Evolutionary conservation across 2,329 filamentous ascomycete species (phyloP), one percentile per base, ranked within the genome.

Genomic region (Fusarium sp.): DNA sequence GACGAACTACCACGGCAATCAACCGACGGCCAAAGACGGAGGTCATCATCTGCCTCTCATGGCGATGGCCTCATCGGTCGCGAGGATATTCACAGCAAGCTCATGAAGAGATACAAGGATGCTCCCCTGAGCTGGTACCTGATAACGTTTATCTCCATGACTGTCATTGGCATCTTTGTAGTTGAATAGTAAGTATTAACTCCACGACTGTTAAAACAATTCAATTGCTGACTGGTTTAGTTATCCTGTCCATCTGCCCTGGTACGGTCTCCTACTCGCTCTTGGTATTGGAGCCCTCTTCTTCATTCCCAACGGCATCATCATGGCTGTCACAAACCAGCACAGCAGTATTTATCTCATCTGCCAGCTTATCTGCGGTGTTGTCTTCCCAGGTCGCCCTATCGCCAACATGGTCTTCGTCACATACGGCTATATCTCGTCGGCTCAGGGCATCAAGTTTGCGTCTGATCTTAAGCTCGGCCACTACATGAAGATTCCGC

Each of bases 321-420:
- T 96, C 70, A 96, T 95, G 91, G 92, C 92, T 13, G 92, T 96
- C 66, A 96, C 92, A 9, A 96, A 95, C 74, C 91, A 94, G 73
- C 91, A 95, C 75, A 92, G 88, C 75, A 92, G 89, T 74, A 91
- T 94, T 65, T 95, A 94, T 74, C 83, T 95, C 32, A 91, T 95
- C 69, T 94, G 91, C 74, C 92, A 95, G 76, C 84, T 96, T 54
- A 88, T 95, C 64, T 94, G 91, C 63, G 92, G 92, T 50, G 88
- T 85, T 46, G 82, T 92, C 13, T 96, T 96, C 73, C 92, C 92
- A 1, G 92, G 92, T 26, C 88, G 90, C 1, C 92, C 92, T 1
- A 91, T 96, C 10, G 92, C 92, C 46, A 95, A 96, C 75, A 96
- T 96, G 92, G 91, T 96, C 32, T 96, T 96, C 70, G 91, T 94